Percentiles rank a stretch among this genome's conserved stretches.
These are phyloP conservation scores for Cutaneotrichosporon sp. DNA, from an alignment of 1,284 basidiomycete species.

Conservation along the genomic window DNA sequence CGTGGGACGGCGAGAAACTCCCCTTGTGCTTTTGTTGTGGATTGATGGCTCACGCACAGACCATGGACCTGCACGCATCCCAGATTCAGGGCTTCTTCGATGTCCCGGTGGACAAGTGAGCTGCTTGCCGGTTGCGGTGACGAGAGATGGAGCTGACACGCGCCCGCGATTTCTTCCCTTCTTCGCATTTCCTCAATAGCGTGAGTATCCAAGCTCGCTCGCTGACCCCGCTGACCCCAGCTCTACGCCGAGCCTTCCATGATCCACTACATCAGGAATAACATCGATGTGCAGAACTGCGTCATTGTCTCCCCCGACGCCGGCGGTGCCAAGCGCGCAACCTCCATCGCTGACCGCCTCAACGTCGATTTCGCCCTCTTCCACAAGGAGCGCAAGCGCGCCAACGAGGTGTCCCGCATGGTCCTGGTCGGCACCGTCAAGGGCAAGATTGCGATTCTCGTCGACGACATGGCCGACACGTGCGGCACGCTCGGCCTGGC, in stretches of 20 bases:
- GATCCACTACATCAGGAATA: conserved; percentile 88
- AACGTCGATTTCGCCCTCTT: conserved; percentile 98
- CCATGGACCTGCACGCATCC: conserved; percentile 97
- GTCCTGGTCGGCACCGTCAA: conserved; percentile 91
- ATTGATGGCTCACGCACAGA: conserved; percentile 54
- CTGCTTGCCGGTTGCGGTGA: conserved; percentile 29
- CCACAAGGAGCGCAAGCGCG: conserved; percentile 99
- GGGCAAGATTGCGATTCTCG: conserved; percentile 93
- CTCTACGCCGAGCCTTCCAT: conserved; percentile 97
- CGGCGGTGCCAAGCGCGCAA: conserved; percentile 96
- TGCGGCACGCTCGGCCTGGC: conserved; percentile 96
- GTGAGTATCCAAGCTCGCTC: conserved; percentile 15
- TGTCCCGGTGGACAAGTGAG: conserved; percentile 99
- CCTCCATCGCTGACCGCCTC: conserved; percentile 92
- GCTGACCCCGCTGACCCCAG: conserved; percentile 2
- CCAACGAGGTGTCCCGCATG: conserved; percentile 98
- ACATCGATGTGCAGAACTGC: conserved; percentile 79
- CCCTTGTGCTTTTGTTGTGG: no score
- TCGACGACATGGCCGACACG: conserved; percentile 99
- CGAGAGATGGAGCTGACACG: neutral
- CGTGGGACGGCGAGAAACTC: no score
- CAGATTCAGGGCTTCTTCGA: conserved; percentile 99
- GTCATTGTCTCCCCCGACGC: conserved; percentile 99
- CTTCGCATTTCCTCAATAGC: conserved; percentile 13
- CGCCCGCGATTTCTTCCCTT: neutral